Evolutionary conservation across 305 asterid species (phyloP), one percentile per base, ranked within the genome.

Genomic region (Fraxinus ornus): DNA sequence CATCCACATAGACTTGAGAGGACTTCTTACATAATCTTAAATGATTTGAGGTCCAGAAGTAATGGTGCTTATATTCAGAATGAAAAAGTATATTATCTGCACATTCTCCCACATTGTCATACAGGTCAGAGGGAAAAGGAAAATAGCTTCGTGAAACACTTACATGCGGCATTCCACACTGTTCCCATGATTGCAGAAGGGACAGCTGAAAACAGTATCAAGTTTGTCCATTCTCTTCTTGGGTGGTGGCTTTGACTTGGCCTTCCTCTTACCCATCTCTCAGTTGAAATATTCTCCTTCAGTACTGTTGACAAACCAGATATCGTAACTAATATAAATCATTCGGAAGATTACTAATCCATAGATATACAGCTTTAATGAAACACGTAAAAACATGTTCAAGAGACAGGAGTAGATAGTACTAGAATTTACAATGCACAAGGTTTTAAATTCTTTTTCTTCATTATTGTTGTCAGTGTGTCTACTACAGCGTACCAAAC

Each of bases 141-240:
- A 44, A 15, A 66, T 30, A 26, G 37, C 28, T 28, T 57, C 0
- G 33, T 44, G 71, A 52, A 37, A 47, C 75, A 87, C 92, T 89
- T 86, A 94, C 98, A 95, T 91, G 83, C 90, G 91, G 83, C 99
- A 95, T 81, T 95, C 99, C 15, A 95, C 99, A 7, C 99, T 95
- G 82, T 89, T 86, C 5, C 97, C 97, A 77, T 95, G 99, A 86
- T 91, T 95, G 81, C 99, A 95, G 87, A 95, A 95, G 72, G 99
- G 99, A 76, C 99, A 95, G 87, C 95, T 92, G 87, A 95, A 95
- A 78, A 92, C 96, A n/a, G 97, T 94, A 86, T 95, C 99, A 19
- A 95, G 99, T 86, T 95, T 95, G 93, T 95, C 98, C 94, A 89
- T 93, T 72, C 95, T 85, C 91, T 95, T 95, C 95, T 86, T 95